Percentiles rank a stretch among this genome's conserved stretches.
Evolutionary conservation across 768 basidiomycete genomes (phyloP).

Genomic region (Fibroporia radiculosa): DNA sequence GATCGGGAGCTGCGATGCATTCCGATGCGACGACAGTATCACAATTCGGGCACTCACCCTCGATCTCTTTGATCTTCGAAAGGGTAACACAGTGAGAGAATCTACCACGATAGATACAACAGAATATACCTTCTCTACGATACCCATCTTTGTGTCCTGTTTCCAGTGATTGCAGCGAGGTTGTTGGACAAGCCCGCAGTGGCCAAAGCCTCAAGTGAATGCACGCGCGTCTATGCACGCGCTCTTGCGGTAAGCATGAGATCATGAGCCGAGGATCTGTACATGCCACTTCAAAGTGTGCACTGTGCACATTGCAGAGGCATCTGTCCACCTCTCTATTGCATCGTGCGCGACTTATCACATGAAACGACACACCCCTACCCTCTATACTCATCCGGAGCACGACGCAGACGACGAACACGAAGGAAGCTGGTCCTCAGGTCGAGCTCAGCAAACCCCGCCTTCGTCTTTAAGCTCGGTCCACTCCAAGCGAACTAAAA

Average conservation of each 20-base stretch:
- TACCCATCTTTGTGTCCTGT: constrained; percentile 58
- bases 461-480: constrained; percentile 12
- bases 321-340: no score
- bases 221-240: no score
- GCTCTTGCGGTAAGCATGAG: no score
- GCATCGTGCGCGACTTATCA: no score
- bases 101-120: background rate
- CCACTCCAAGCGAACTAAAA: constrained; percentile 21
- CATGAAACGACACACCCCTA: constrained; percentile 57
- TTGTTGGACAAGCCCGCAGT: background rate
- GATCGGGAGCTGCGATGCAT: background rate
- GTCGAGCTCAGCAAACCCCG: constrained; percentile 18
- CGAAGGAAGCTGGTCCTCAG: constrained; percentile 33
- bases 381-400: constrained; percentile 58
- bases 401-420: constrained; percentile 44
- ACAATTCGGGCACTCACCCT: constrained; percentile 53
- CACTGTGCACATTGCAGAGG: no score
- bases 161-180: background rate
- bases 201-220: no score
- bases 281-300: no score
- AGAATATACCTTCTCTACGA: constrained; percentile 76
- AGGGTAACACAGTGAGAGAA: background rate
- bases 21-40: no score
- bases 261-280: no score
- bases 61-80: constrained; percentile 87